Evolutionary conservation across 352 stramenopile species (phyloP).

Genomic region (Globisporangium carolinianum): DNA sequence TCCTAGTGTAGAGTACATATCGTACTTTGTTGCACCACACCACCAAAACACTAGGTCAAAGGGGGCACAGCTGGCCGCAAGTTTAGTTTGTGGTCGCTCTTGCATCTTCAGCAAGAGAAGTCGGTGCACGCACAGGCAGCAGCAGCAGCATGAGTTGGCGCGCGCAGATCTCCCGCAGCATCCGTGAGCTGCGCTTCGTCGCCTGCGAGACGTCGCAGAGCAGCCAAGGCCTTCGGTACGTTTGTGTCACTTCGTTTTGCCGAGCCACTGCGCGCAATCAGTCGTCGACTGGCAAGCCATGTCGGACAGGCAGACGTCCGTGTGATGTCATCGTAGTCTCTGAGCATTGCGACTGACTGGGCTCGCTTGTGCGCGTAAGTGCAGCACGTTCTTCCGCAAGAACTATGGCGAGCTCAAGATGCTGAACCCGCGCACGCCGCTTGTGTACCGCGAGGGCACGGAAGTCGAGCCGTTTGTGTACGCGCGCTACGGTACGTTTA

Average conservation of each 20-base stretch:
- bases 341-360: too few species aligned
- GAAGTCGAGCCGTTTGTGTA: conserved; percentile 87
- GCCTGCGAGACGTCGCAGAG: conserved; percentile 79
- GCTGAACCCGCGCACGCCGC: conserved; percentile 76
- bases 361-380: conserved; percentile 2
- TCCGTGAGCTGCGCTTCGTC: conserved; percentile 83
- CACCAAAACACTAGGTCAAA: not conserved
- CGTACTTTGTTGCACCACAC: too few species aligned
- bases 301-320: too few species aligned
- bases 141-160: conserved; percentile 72
- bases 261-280: too few species aligned
- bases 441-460: conserved; percentile 84
- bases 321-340: too few species aligned
- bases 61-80: not conserved
- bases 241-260: not conserved
- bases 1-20: too few species aligned
- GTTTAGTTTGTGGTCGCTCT: not conserved
- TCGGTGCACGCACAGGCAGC: not conserved
- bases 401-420: conserved; percentile 88
- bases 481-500: conserved; percentile 57
- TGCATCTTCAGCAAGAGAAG: too few species aligned
- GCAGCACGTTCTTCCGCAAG: conserved; percentile 79
- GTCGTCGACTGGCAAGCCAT: too few species aligned
- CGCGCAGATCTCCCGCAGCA: conserved; percentile 80
- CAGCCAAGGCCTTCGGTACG: conserved; percentile 74